Evolutionary conservation across 768 basidiomycete genomes (phyloP), one percentile per base, ranked within the genome.

Genomic region (Punctularia strigosozonata): DNA sequence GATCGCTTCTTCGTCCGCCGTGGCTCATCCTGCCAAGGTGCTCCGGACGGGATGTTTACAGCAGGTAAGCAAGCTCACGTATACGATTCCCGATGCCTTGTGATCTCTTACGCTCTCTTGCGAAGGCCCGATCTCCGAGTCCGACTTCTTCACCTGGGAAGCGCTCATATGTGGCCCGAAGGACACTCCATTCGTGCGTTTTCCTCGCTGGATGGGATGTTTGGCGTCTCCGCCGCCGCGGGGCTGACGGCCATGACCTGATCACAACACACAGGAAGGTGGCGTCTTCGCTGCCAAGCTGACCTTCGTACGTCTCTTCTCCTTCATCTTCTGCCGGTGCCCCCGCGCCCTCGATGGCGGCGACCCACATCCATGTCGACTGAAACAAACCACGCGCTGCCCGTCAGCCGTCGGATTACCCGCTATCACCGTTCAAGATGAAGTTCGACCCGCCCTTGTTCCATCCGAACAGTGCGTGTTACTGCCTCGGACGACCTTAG

Each of bases 361-460:
- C 24, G 31, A 23, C 37, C n/a, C n/a, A n/a, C n/a, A n/a, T n/a
- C n/a, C n/a, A n/a, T n/a, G n/a, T n/a, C n/a, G n/a, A n/a, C n/a
- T n/a, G n/a, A n/a, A n/a, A n/a, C n/a, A n/a, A n/a, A n/a, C n/a
- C n/a, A n/a, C n/a, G n/a, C n/a, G n/a, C n/a, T 25, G 28, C 23
- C 31, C 31, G 30, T 30, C n/a, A 90, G 89, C 91, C 91, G 0
- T 56, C 71, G 26, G 95, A 99, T 55, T 99, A 99, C 61, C 95
- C 95, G 23, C 65, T 99, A 51, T 94, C 88, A 38, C 95, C 95
- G 15, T 98, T 98, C 79, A 97, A 91, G 66, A 98, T 99, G 95
- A 89, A 75, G 53, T 99, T 99, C 52, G 91, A 97, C 32, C 95
- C 95, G 3, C 92, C 94, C 2, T 58, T 99, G 40, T 86, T 97